Evolutionary conservation across 768 basidiomycete genomes (phyloP).

Genomic region (Nidularia pulvinata): DNA sequence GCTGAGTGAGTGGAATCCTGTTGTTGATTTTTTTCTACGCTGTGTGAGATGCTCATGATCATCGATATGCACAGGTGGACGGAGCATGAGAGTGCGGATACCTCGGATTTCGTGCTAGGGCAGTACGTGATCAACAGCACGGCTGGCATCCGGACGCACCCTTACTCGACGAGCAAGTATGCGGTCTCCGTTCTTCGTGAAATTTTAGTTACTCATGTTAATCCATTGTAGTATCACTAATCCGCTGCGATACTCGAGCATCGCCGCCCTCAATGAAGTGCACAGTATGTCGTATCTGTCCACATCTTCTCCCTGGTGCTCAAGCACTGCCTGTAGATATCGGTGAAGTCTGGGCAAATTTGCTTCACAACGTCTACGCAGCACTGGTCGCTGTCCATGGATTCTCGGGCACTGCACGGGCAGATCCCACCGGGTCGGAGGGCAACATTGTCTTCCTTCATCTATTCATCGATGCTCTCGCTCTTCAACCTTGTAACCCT

Average conservation of each 20-base stretch:
- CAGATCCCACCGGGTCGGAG: conserved; percentile 24
- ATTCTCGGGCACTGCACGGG: conserved; percentile 22
- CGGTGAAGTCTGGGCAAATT: conserved; percentile 44
- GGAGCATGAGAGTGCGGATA: conserved; percentile 18
- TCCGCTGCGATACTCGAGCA: conserved; percentile 29
- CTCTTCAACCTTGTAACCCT: conserved; percentile 37
- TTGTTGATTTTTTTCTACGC: neutral
- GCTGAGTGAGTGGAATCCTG: conserved; percentile 17
- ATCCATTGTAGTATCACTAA: conserved; percentile 21
- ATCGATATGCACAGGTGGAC: conserved; percentile 8
- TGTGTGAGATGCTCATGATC: too few species aligned
- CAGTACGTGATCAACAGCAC: conserved; percentile 30
- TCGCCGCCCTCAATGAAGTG: conserved; percentile 27
- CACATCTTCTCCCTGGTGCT: too few species aligned
- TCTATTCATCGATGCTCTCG: conserved; percentile 38
- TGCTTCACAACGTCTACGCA: conserved; percentile 24
- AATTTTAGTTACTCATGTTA: neutral
- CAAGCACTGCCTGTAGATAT: conserved; percentile 17
- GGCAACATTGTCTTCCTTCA: conserved; percentile 40
- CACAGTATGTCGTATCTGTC: conserved; percentile 11
- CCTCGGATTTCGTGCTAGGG: conserved; percentile 21
- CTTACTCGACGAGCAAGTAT: conserved; percentile 42
- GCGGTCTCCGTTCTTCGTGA: neutral
- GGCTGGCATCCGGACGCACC: conserved; percentile 42
- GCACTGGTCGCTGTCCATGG: conserved; percentile 18